Evolutionary conservation across 768 basidiomycete genomes (phyloP), one percentile per base, ranked within the genome.

Genomic region (Lentinula boryana): DNA sequence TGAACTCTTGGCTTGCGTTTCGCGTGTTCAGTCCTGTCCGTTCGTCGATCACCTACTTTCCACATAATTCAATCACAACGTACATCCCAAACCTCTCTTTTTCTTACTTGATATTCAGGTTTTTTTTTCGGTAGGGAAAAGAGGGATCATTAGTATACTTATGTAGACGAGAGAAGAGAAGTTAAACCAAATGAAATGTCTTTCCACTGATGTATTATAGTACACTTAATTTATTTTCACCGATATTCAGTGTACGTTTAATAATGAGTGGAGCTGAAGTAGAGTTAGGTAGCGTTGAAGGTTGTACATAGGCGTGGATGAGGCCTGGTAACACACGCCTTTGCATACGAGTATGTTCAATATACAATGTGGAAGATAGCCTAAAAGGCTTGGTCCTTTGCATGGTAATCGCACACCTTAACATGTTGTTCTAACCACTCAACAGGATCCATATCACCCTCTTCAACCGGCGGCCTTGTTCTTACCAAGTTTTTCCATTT

Each of bases 171-270:
- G 32, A 40, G 55, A 60, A 60, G 58, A 60, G 38, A 51, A 60
- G 58, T 50, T 16, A 52, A 60, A 23, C n/a, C 9, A 38, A 60
- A 60, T 52, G 49, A 60, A 60, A 60, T 51, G 18, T 41, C 49
- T 52, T 60, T 58, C 48, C 48, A 23, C 27, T n/a, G 50, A 33
- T 60, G 58, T 60, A 60, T 60, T 49, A 60, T 60, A 60, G 41
- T 60, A 50, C 58, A 60, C 32, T 59, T 60, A 46, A 58, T 48
- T 58, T 58, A 50, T 58, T 58, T 58, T 48, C 55, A 9, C 21
- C 27, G 27, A 27, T 27, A 27, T 27, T 3, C 27, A 27, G 27
- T 38, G 36, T 9, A 13, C 36, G 36, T 38, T 38, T 3, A 27
- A 27, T 27, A 27, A 27, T 27, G 27, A 27, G 2, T 3, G 27